A percentile compares a stretch with the other conserved stretches of the same genome.
Evolutionary conservation across 2,329 filamentous ascomycete species (phyloP).

Genomic region (Penicillium digitatum): DNA sequence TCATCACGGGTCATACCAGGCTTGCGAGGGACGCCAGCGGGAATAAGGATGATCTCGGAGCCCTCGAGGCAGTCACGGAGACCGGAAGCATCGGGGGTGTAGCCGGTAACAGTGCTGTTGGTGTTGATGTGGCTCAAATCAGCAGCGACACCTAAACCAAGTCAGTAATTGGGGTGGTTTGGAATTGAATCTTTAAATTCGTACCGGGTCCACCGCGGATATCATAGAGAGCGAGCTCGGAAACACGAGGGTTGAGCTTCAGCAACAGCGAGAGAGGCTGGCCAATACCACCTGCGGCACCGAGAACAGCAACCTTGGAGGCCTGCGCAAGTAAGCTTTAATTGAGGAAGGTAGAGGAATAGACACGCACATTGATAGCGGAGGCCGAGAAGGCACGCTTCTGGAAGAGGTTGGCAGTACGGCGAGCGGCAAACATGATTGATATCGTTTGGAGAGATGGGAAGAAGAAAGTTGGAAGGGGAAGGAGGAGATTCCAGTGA

Average conservation of each 20-base stretch:
- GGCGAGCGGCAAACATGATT: slow-evolving; percentile 71
- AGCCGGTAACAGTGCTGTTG: slow-evolving; percentile 89
- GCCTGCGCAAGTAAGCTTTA: slow-evolving; percentile 53
- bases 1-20: slow-evolving; percentile 99
- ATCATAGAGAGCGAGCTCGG: slow-evolving; percentile 94
- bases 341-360: not conserved
- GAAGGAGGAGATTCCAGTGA: slow-evolving; percentile 11
- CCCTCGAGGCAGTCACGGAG: slow-evolving; percentile 77
- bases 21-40: slow-evolving; percentile 97
- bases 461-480: slow-evolving; percentile 15
- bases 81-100: slow-evolving; percentile 70
- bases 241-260: slow-evolving; percentile 96
- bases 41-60: slow-evolving; percentile 92
- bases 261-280: slow-evolving; percentile 95
- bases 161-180: slow-evolving; percentile 3
- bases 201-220: slow-evolving; percentile 89
- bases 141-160: slow-evolving; percentile 78
- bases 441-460: slow-evolving; percentile 3
- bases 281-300: slow-evolving; percentile 95
- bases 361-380: slow-evolving; percentile 64
- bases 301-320: slow-evolving; percentile 96
- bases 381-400: slow-evolving; percentile 77
- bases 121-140: slow-evolving; percentile 99
- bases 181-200: slow-evolving; percentile 31
- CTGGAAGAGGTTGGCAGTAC: slow-evolving; percentile 56